Evolutionary conservation across 352 stramenopile species (phyloP), one percentile per base, ranked within the genome.

Genomic region (Phytopythium helicoides): DNA sequence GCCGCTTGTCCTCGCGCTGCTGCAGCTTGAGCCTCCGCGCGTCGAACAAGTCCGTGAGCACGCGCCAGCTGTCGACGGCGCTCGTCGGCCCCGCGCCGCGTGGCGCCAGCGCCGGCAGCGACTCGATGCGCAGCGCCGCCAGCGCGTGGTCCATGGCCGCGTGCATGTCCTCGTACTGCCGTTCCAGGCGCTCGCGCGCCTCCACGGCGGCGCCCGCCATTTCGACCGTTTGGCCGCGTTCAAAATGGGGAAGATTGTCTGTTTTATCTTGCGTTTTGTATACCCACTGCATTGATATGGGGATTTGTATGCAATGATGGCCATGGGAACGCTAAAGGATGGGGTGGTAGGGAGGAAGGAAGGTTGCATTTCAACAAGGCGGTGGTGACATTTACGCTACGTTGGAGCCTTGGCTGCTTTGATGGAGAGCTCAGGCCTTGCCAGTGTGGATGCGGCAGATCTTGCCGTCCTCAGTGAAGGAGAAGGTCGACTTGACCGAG

Each of bases 121-220:
- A 22, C 40, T 52, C 21, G 33, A 73, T 36, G 19, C 68, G 48
- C 41, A 71, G 62, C 26, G 64, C 60, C 52, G 66, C 28, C 26
- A 84, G 61, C 54, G 51, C 66, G 47, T 86, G 75, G 52, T 89
- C 78, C 68, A 89, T 53, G 9, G 64, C 61, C 38, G 73, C 28
- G 51, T 78, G 61, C 48, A 87, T 52, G 38, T 66, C 71, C 19
- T 40, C 54, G 54, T 81, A 87, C 8, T 78, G 38, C 21, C 75
- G 58, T 39, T 60, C 22, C 35, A 58, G 23, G 47, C 63, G 71
- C 25, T 52, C 46, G 28, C 35, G 52, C 52, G 44, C 44, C 19
- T 35, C 15, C 16, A 28, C 26, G 34, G 35, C 12, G 44, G n/a
- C 33, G 18, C 34, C 46, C 6, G 19, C 33, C 46, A 52, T 52